Evolutionary conservation across 2,329 filamentous ascomycete species (phyloP).

Genomic region (Leptographium radiaticola): DNA sequence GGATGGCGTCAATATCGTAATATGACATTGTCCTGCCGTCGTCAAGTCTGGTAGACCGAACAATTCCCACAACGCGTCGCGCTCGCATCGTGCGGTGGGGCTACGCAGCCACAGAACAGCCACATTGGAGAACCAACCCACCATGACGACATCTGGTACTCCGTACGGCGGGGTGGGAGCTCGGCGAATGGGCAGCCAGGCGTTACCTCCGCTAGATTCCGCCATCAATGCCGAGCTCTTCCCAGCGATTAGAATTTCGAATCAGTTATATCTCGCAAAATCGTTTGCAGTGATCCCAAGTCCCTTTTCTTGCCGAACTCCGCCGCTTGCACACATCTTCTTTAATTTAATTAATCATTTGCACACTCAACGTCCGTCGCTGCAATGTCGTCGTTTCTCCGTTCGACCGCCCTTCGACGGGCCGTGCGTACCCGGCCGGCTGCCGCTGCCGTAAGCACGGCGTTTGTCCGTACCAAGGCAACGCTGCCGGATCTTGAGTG

Average conservation of each 20-base stretch:
- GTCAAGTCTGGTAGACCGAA: neutral
- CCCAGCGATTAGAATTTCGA: neutral
- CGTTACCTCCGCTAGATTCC: slow-evolving; percentile 1
- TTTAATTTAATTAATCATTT: neutral
- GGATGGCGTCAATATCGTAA: slow-evolving; percentile 74
- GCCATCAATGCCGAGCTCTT: neutral
- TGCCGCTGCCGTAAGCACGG: slow-evolving; percentile 51
- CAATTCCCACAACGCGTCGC: neutral
- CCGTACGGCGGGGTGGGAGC: neutral
- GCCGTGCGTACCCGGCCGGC: slow-evolving; percentile 53
- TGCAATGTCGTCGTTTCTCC: slow-evolving; percentile 8
- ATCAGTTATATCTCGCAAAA: neutral
- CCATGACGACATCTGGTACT: slow-evolving; percentile 1
- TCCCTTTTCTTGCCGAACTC: slow-evolving; percentile 2
- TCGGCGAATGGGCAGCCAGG: neutral
- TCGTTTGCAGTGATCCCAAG: neutral
- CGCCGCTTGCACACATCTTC: no score
- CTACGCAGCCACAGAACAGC: neutral
- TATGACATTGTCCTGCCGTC: slow-evolving; percentile 49
- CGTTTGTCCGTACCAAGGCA: slow-evolving; percentile 75
- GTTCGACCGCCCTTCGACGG: slow-evolving; percentile 59
- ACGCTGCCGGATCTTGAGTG: slow-evolving; percentile 78
- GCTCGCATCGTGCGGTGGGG: neutral
- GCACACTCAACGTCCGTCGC: neutral
- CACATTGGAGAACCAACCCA: neutral